Percentiles rank a stretch among this genome's conserved stretches.
Conservation (phyloP, 768 basidiomycete species). For the Boletus sp. region DNA sequence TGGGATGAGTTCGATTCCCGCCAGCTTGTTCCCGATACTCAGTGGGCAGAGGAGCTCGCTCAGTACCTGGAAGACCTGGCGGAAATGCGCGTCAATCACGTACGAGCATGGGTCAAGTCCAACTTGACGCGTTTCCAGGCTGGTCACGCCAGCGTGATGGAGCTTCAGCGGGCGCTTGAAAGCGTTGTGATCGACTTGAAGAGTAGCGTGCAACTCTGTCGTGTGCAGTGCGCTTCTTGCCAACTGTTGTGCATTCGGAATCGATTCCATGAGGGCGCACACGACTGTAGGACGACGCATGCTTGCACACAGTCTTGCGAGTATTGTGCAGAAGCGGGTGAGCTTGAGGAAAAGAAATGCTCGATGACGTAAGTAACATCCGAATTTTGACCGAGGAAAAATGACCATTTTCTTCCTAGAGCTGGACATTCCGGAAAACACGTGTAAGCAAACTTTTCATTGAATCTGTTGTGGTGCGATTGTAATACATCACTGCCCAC, state of each 20-base stretch:
- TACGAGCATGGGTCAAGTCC: constrained; percentile 48
- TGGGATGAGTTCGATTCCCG: constrained; percentile 37
- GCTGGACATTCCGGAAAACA: constrained; percentile 58
- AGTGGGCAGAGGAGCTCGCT: constrained; percentile 43
- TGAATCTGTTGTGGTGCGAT: background rate
- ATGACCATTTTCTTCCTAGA: constrained; percentile 26
- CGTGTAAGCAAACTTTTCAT: constrained; percentile 40
- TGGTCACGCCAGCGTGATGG: constrained; percentile 44
- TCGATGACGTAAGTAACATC: constrained; percentile 42
- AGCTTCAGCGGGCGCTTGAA: constrained; percentile 44
- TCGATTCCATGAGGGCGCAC: constrained; percentile 44
- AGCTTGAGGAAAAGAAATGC: constrained; percentile 39
- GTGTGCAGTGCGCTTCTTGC: constrained; percentile 45
- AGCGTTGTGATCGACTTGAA: constrained; percentile 45
- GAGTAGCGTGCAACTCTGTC: constrained; percentile 51
- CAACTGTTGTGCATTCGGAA: constrained; percentile 48
- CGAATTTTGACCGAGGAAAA: background rate
- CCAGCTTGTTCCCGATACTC: constrained; percentile 35
- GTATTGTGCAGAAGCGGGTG: constrained; percentile 34
- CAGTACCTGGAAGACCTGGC: constrained; percentile 42
- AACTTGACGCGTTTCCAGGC: constrained; percentile 50
- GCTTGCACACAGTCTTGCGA: constrained; percentile 44
- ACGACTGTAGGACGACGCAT: constrained; percentile 53
- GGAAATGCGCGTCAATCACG: constrained; percentile 44
- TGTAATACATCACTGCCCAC: background rate